A percentile compares a stretch with the other conserved stretches of the same genome.
phyloP scores from a whole-genome alignment of 177 flowering plant species.

The Vitis hybrid region DNA sequence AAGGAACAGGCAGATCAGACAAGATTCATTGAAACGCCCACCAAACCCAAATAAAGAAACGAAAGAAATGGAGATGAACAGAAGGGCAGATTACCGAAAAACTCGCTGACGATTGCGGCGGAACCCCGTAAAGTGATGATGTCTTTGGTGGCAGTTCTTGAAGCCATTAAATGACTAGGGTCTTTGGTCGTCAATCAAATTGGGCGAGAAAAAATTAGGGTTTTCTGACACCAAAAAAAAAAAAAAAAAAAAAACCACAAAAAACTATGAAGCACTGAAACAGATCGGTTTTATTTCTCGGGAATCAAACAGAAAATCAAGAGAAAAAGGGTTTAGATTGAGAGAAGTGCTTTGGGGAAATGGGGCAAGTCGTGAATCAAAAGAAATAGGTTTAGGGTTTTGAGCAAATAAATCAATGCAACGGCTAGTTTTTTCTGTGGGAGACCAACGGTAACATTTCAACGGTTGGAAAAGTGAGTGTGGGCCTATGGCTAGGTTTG shows the following conservation, averaged over 20 bases:
- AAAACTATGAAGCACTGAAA: neutral
- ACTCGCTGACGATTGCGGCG: constrained; percentile 96
- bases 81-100: constrained; percentile 56
- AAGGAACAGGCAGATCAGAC: constrained; percentile 4
- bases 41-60: constrained; percentile 3
- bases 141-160: constrained; percentile 80
- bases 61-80: neutral
- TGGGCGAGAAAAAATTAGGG: neutral
- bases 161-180: constrained; percentile 47
- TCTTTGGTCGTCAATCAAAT: neutral
- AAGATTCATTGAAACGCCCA: constrained; percentile 5
- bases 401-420: neutral
- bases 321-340: neutral
- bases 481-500: neutral
- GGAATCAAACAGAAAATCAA: too few relatives aligned
- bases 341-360: neutral
- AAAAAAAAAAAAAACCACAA: neutral
- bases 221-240: neutral
- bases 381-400: constrained; percentile 3
- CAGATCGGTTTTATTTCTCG: too few relatives aligned
- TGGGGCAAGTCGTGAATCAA: neutral
- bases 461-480: neutral
- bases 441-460: constrained; percentile 16
- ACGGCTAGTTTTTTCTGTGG: constrained; percentile 22
- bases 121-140: constrained; percentile 94